Evolutionary conservation across 371 early-diverging fungal genomes (phyloP).

Genomic region (Mucor piriformis): DNA sequence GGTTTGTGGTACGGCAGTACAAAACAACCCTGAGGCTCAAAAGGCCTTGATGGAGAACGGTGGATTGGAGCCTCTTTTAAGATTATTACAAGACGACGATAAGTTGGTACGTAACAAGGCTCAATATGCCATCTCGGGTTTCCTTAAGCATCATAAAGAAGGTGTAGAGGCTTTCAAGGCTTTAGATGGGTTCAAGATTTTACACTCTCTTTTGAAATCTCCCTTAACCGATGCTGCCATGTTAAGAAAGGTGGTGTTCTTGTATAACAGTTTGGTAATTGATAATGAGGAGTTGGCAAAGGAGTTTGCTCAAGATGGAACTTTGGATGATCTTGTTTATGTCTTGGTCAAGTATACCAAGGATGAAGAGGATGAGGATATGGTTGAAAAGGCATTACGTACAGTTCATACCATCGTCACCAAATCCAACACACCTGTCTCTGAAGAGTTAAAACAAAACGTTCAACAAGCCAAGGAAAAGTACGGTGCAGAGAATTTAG

Average conservation of each 20-base stretch:
- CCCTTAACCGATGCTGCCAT: slow-evolving; percentile 39
- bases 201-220: slow-evolving; percentile 50
- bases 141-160: slow-evolving; percentile 67
- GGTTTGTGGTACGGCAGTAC: slow-evolving; percentile 92
- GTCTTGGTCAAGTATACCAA: slow-evolving; percentile 45
- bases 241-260: slow-evolving; percentile 65
- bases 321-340: slow-evolving; percentile 40
- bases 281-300: slow-evolving; percentile 38
- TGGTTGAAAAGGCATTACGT: slow-evolving; percentile 65
- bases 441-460: slow-evolving; percentile 34
- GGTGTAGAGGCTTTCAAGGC: slow-evolving; percentile 65
- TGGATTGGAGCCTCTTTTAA: slow-evolving; percentile 63
- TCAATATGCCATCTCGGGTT: slow-evolving; percentile 79
- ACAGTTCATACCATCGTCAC: slow-evolving; percentile 40
- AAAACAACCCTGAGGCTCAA: slow-evolving; percentile 91
- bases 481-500: slow-evolving; percentile 44
- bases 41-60: slow-evolving; percentile 68
- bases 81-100: slow-evolving; percentile 58
- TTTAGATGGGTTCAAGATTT: slow-evolving; percentile 53
- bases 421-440: slow-evolving; percentile 25
- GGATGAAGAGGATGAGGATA: slow-evolving; percentile 66
- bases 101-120: slow-evolving; percentile 71
- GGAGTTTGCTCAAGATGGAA: slow-evolving; percentile 32
- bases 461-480: slow-evolving; percentile 41
- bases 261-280: slow-evolving; percentile 63